These are phyloP conservation scores for Blepharisma undulans DNA, from an alignment of 169 alveolate species.

Conservation along the genomic window DNA sequence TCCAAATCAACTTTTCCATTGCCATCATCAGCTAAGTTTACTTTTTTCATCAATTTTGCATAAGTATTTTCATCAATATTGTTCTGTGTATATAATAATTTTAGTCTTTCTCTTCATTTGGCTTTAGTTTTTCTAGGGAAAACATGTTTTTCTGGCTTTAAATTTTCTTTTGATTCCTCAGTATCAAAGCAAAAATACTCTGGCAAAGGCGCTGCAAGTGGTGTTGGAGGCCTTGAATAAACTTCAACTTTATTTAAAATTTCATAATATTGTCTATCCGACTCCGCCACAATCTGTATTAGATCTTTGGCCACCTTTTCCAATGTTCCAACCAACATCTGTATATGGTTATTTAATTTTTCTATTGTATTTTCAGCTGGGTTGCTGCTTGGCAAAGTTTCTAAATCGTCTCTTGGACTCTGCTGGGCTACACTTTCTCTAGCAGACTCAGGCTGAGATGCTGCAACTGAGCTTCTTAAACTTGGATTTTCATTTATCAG, in stretches of 20 bases:
- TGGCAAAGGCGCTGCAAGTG: slow-evolving; percentile 41
- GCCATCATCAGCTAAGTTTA: background rate
- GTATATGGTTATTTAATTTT: slow-evolving; percentile 10
- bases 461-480: background rate
- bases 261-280: slow-evolving; percentile 18
- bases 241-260: slow-evolving; percentile 7
- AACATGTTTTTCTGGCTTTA: background rate
- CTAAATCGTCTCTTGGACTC: background rate
- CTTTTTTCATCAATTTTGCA: background rate
- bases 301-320: slow-evolving; percentile 35
- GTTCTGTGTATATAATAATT: background rate
- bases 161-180: background rate
- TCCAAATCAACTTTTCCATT: background rate
- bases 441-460: background rate
- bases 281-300: slow-evolving; percentile 18
- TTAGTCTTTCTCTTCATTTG: background rate
- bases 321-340: slow-evolving; percentile 29
- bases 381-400: background rate
- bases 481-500: slow-evolving; percentile 1
- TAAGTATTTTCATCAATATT: background rate
- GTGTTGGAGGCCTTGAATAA: slow-evolving; percentile 30
- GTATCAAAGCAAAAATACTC: slow-evolving; percentile 34
- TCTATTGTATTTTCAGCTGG: slow-evolving; percentile 32
- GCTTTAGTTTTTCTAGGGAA: background rate
- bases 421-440: background rate